phyloP scores from a whole-genome alignment of 352 stramenopile species.

The Globisporangium uncinulatum region DNA sequence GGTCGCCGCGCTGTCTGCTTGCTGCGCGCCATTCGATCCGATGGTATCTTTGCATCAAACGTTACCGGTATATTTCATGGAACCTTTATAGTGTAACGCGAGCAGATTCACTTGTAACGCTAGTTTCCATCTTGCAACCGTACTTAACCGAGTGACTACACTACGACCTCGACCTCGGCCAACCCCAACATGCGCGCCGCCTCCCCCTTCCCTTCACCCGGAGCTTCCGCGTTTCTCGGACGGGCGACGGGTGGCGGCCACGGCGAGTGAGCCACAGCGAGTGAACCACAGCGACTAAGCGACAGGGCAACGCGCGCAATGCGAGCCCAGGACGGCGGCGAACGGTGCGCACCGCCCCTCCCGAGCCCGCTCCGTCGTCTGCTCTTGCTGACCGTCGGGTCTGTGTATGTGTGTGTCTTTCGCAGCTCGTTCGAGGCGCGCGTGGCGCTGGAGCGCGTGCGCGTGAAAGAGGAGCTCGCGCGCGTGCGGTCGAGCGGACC shows the following conservation, averaged over 20 bases:
- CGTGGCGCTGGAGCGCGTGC: conserved; percentile 28
- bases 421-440: neutral
- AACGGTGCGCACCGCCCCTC: neutral
- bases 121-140: no score
- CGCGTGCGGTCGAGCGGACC: conserved; percentile 23
- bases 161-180: no score
- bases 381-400: no score
- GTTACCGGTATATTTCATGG: neutral
- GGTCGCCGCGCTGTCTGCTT: conserved; percentile 33
- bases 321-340: neutral
- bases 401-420: neutral
- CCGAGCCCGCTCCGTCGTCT: no score
- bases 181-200: neutral
- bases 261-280: neutral
- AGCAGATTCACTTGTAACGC: no score
- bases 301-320: neutral
- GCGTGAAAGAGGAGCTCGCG: conserved; percentile 37
- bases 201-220: conserved; percentile 9
- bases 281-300: neutral
- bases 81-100: neutral
- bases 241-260: neutral
- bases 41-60: neutral
- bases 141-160: no score
- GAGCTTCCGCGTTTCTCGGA: conserved; percentile 7
- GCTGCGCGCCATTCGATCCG: conserved; percentile 1